Evolutionary conservation across 2,329 filamentous ascomycete genomes (phyloP), one percentile per base, ranked within the genome.

Genomic region (Penicillium sp.): DNA sequence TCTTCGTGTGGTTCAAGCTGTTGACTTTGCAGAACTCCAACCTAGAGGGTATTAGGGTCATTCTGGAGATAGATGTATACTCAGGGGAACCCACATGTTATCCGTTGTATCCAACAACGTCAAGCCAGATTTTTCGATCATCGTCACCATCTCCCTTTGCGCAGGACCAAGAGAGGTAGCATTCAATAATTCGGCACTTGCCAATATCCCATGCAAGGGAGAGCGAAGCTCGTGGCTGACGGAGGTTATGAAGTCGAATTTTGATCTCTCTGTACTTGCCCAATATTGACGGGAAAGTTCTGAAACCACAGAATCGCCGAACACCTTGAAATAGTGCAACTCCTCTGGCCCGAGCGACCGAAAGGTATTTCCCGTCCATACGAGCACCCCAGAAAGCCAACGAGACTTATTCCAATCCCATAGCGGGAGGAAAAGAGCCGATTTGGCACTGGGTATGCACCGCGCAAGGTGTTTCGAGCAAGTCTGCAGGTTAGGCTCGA

Each of bases 221-320:
- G 63, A 73, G 2, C 76, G 66, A 5, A 80, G 64, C 53, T 81
- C 78, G 55, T 80, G 78, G 28, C 71, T 76, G 25, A 80, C 76
- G 0, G 72, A 75, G 0, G 74, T 73, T n/a, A 81, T 73, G 36
- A 81, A 78, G 11, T 78, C 76, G 0, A 72, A 72, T 50, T 81
- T 80, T 7, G 75, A 72, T 43, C 71, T 70, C 29, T 78, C 75
- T 0, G 61, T 63, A 2, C 58, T 57, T 8, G 47, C 57, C 52
- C 65, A 66, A 14, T 70, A 59, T 9, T 66, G 55, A 7, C 67
- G 62, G 11, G 30, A 49, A 12, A 1, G 74, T 75, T 67, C 63
- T 2, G 65, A 63, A 13, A 67, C 62, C 6, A 71, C 57, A 1
- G 62, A 54, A 41, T 67, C 64, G 4, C 63, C 61, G 34, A 68